A percentile compares a stretch with the other conserved stretches of the same genome.
Conservation (phyloP, 495 filamentous ascomycete genomes). For the Podospora fimiseda region DNA sequence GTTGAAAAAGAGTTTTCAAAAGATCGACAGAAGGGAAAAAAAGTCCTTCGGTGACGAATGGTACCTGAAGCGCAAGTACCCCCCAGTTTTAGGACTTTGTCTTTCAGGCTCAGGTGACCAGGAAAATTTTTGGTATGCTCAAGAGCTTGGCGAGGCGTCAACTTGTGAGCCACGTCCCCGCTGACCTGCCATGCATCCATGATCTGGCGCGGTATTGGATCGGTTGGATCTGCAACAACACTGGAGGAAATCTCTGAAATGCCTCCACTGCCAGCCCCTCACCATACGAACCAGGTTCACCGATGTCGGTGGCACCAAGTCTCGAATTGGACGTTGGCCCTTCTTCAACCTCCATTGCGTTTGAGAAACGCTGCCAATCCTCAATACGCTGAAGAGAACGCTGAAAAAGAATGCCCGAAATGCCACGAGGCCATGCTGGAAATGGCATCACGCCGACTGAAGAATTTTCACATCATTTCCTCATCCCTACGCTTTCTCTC, state of each 20-base stretch:
- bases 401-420: neutral
- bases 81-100: conserved; percentile 5
- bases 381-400: neutral
- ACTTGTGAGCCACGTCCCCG: conserved; percentile 6
- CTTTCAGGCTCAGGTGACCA: conserved; percentile 25
- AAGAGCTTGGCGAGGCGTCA: conserved; percentile 20
- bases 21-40: neutral
- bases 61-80: neutral
- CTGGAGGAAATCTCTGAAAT: conserved; percentile 15
- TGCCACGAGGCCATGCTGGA: neutral
- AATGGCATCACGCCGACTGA: conserved; percentile 1
- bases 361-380: neutral
- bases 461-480: conserved; percentile 1
- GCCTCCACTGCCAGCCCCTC: conserved; percentile 16
- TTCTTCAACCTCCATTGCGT: neutral
- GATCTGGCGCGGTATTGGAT: neutral
- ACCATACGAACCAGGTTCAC: conserved; percentile 18
- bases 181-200: neutral
- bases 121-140: conserved; percentile 18
- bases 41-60: conserved; percentile 2
- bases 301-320: conserved; percentile 17
- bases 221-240: neutral
- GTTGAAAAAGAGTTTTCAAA: neutral
- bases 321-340: neutral
- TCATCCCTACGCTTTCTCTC: neutral